These are phyloP conservation scores for Talaromyces sp. DNA, from an alignment of 2,329 filamentous ascomycete species.

Conservation along the genomic window DNA sequence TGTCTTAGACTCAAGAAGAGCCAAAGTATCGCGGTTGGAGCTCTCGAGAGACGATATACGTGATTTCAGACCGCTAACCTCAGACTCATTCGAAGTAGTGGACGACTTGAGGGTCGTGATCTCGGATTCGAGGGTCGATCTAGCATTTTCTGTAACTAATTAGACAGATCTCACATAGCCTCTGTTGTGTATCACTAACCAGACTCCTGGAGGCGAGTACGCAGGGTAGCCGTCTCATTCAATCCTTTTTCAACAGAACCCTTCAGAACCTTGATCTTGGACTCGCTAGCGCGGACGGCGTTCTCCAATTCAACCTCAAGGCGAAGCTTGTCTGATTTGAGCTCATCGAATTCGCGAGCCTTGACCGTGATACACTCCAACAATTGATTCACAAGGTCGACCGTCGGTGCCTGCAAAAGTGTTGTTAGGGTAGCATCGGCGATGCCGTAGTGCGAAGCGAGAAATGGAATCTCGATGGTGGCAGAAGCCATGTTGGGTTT, in stretches of 20 bases:
- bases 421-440: conserved; percentile 55
- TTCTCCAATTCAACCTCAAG: conserved; percentile 92
- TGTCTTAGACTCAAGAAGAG: conserved; percentile 85
- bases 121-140: conserved; percentile 74
- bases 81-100: conserved; percentile 62
- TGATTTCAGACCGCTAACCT: conserved; percentile 70
- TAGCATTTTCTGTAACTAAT: conserved; percentile 62
- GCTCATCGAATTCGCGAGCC: conserved; percentile 74
- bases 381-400: conserved; percentile 71
- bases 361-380: conserved; percentile 72
- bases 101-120: conserved; percentile 74
- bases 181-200: conserved; percentile 50
- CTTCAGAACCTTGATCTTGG: conserved; percentile 77
- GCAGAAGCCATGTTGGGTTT: conserved; percentile 50
- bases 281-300: conserved; percentile 76
- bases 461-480: conserved; percentile 56
- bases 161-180: neutral
- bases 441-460: conserved; percentile 57
- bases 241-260: conserved; percentile 75
- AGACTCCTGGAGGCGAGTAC: conserved; percentile 76
- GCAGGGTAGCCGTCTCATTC: conserved; percentile 76
- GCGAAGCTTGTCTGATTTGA: conserved; percentile 83
- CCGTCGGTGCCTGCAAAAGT: conserved; percentile 60
- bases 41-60: conserved; percentile 84
- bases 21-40: conserved; percentile 85